These are phyloP conservation scores for Fonsecaea erecta DNA, from an alignment of 2,329 filamentous ascomycete species.

Conservation along the genomic window DNA sequence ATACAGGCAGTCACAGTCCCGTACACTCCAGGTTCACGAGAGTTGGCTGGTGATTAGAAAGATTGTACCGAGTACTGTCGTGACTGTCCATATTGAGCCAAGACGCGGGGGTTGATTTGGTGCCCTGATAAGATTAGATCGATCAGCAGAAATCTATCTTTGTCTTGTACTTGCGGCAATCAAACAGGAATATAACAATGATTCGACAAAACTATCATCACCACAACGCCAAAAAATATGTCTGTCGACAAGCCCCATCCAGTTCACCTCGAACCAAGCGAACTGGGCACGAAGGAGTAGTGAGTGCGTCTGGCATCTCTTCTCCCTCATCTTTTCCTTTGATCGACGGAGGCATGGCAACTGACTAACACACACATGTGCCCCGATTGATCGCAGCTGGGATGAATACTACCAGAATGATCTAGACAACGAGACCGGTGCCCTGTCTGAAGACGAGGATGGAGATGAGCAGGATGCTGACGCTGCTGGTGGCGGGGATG, in stretches of 20 bases:
- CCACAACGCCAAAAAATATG: too few species aligned
- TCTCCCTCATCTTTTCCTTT: background rate
- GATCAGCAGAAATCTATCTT: too few species aligned
- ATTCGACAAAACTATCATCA: background rate
- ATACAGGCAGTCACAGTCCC: too few species aligned
- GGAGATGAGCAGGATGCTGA: constrained; percentile 60
- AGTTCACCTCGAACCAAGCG: constrained; percentile 73
- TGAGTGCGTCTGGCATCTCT: constrained; percentile 58
- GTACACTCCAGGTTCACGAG: too few species aligned
- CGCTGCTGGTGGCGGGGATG: constrained; percentile 53
- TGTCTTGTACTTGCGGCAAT: too few species aligned
- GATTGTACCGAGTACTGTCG: background rate
- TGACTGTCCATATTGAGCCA: background rate
- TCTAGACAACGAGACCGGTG: constrained; percentile 35
- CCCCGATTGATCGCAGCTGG: constrained; percentile 67
- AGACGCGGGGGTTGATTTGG: background rate
- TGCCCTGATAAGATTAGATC: constrained; percentile 5
- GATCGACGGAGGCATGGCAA: too few species aligned
- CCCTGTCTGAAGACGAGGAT: constrained; percentile 68
- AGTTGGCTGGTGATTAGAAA: too few species aligned
- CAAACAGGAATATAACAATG: background rate
- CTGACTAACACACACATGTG: background rate
- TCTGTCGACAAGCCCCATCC: constrained; percentile 47
- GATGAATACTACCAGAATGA: constrained; percentile 56
- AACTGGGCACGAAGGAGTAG: constrained; percentile 90